These are phyloP conservation scores for Pleurotus ostreatus DNA, from an alignment of 768 basidiomycete species.

Conservation along the genomic window DNA sequence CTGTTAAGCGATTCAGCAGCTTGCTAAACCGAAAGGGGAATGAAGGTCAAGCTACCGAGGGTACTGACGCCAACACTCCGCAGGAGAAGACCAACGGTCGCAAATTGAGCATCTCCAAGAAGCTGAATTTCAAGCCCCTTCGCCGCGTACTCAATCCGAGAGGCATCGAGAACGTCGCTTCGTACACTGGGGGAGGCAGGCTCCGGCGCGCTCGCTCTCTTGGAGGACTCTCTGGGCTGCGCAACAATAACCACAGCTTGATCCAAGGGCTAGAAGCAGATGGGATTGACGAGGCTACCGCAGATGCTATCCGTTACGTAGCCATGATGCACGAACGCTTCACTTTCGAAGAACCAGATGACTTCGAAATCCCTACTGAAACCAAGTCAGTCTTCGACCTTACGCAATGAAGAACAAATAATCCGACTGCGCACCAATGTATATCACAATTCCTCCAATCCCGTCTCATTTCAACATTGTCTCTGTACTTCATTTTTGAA, in stretches of 20 bases:
- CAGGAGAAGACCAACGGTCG: neutral
- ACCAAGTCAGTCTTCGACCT: conserved; percentile 1
- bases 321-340: neutral
- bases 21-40: neutral
- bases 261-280: conserved; percentile 2
- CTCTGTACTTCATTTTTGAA: neutral
- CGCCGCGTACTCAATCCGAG: neutral
- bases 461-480: neutral
- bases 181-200: neutral
- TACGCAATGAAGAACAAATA: neutral
- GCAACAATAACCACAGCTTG: neutral
- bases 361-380: neutral
- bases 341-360: neutral
- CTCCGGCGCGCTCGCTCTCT: conserved; percentile 1
- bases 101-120: neutral
- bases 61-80: neutral
- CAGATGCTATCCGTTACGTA: neutral
- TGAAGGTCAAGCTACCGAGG: neutral
- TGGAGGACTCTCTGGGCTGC: neutral
- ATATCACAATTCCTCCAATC: neutral
- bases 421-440: neutral
- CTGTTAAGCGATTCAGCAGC: neutral
- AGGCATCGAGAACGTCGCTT: neutral
- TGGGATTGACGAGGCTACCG: conserved; percentile 3
- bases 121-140: neutral